Conservation (phyloP, 2,329 filamentous ascomycete genomes). For the Beauveria rudraprayagi region DNA sequence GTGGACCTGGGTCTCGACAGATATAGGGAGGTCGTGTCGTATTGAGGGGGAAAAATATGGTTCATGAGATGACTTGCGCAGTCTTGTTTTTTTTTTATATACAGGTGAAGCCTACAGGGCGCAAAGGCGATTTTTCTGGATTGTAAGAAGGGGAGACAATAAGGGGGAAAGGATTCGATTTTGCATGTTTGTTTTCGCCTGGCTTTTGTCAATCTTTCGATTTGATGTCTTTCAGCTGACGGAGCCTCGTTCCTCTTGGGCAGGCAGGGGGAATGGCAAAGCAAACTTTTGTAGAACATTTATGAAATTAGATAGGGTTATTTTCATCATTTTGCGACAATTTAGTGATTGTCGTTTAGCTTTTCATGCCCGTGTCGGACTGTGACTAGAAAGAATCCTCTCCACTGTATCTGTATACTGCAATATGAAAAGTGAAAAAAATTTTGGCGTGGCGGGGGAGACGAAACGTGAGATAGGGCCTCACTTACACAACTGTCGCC, state of each 20-base stretch:
- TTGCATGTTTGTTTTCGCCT: not conserved
- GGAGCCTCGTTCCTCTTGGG: not conserved
- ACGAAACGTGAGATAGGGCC: not conserved
- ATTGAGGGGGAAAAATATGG: constrained; percentile 17
- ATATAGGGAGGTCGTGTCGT: constrained; percentile 56
- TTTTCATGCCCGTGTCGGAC: not conserved
- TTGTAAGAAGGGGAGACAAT: not conserved
- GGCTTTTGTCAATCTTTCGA: not conserved
- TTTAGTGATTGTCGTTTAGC: not conserved
- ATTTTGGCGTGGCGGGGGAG: not conserved
- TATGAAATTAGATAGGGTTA: constrained; percentile 7
- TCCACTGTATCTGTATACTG: not conserved
- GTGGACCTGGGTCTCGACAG: constrained; percentile 61
- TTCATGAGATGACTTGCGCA: constrained; percentile 2
- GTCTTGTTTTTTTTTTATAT: not conserved
- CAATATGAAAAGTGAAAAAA: not conserved
- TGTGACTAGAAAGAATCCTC: not conserved
- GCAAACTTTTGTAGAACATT: constrained; percentile 10
- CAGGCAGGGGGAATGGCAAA: not conserved
- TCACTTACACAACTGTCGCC: not conserved
- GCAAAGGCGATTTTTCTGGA: not conserved
- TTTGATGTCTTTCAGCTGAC: not conserved
- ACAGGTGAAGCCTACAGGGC: constrained; percentile 6
- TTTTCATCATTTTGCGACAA: not conserved
- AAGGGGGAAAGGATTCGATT: not conserved